A percentile compares a stretch with the other conserved stretches of the same genome.
Conservation (phyloP, 345 rosid species). For the Theobroma cacao region DNA sequence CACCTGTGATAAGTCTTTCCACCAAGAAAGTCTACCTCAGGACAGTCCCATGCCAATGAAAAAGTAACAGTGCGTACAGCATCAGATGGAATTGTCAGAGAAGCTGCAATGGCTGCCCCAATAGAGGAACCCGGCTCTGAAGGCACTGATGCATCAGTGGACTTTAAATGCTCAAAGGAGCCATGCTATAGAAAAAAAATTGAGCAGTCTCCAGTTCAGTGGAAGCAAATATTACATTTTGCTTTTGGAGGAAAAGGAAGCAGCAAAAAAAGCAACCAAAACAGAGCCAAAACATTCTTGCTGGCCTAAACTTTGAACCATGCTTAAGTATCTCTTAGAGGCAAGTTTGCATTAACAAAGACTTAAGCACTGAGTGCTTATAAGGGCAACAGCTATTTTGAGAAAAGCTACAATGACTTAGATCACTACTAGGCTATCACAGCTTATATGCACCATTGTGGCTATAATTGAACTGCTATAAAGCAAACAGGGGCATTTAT, state of each 20-base stretch:
- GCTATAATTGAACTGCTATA: background rate
- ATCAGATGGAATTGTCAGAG: constrained; percentile 56
- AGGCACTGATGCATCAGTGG: constrained; percentile 37
- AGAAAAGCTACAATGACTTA: background rate
- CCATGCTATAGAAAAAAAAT: constrained; percentile 52
- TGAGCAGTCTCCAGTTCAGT: background rate
- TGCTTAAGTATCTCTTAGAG: background rate
- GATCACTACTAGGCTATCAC: background rate
- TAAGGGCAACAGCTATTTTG: background rate
- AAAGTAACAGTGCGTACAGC: constrained; percentile 56
- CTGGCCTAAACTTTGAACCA: background rate
- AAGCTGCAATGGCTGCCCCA: constrained; percentile 91
- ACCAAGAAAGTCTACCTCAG: constrained; percentile 59
- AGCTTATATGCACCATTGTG: background rate
- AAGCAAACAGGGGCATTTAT: background rate
- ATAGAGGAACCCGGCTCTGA: constrained; percentile 80
- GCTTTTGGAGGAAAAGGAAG: too few relatives aligned
- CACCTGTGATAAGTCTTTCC: constrained; percentile 79
- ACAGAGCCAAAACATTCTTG: background rate
- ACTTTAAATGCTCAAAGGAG: constrained; percentile 54
- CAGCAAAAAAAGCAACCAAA: background rate
- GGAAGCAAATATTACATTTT: too few relatives aligned
- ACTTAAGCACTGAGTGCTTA: background rate
- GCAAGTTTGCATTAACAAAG: background rate
- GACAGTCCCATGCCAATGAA: constrained; percentile 96